Base-by-base conservation (phyloP, 345 rosid species). In the Anacardium occidentale region DNA sequence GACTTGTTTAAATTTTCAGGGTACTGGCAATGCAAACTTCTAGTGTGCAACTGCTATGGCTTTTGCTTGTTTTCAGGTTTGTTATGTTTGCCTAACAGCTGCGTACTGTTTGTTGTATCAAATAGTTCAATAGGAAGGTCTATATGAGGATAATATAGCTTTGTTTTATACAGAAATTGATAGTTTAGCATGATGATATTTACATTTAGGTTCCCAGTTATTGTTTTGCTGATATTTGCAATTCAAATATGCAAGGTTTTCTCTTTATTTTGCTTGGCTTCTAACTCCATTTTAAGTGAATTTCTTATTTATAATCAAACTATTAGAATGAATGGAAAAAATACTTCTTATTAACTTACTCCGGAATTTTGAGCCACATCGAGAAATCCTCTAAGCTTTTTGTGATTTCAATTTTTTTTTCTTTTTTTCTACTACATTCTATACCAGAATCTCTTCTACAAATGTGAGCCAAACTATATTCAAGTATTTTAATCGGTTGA, bases 21-120 rank as follows among this genome's bases (percentile, higher is more conserved):
- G 99, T 37, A 92, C 98, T 3, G 99, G 99, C 63, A 95, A 92
- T 71, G 98, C 98, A 54, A 95, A 95, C 88, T 95, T 95, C 82
- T 92, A 95, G 80, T 95, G 83, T 72, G 97, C 91, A 66, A 95
- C 94, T n/a, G 96, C 91, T 21, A 91, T 91, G 50, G 96, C 87
- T 24, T 95, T 90, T 65, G 92, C 96, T n/a, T 95, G 92, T 82
- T 86, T 95, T 77, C 97, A 94, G 98, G 98, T 92, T 54, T 62
- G 82, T 58, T 50, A 11, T 55, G 7, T 75, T 37, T 70, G 24
- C 32, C 18, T 29, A 58, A 17, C 68, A 29, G 21, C 54, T 25
- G 62, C n/a, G 10, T 56, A 37, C 58, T 53, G 42, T 57, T 42
- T 29, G 58, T 68, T 14, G n/a, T 21, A 47, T 45, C 11, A 29